phyloP scores from a whole-genome alignment of 73 alveolate species.

The Paramecium biaurelia region DNA sequence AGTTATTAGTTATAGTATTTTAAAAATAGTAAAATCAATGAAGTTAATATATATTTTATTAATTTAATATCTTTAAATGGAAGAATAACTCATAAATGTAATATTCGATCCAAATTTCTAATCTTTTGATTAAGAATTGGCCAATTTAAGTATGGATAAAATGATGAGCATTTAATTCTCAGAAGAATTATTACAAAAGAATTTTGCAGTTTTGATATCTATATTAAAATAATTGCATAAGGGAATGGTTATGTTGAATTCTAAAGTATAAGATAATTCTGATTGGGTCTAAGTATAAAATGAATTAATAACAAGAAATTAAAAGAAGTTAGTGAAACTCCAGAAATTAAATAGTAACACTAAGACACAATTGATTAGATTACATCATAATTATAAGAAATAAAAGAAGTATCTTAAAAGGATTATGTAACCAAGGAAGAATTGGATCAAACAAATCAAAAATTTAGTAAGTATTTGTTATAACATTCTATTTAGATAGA shows the following conservation, averaged over 20 bases:
- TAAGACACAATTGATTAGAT: neutral
- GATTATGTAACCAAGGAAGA: neutral
- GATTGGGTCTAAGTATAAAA: slow-evolving; percentile 26
- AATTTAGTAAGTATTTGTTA: neutral
- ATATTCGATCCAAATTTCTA: slow-evolving; percentile 27
- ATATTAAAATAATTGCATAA: slow-evolving; percentile 1
- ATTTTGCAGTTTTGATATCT: slow-evolving; percentile 12
- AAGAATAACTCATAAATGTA: slow-evolving; percentile 6
- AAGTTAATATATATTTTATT: neutral
- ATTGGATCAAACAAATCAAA: neutral
- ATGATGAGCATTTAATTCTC: slow-evolving; percentile 37
- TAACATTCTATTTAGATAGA: neutral
- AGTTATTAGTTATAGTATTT: neutral
- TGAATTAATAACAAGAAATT: neutral
- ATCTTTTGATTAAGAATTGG: slow-evolving; percentile 23
- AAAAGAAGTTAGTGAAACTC: slow-evolving; percentile 7
- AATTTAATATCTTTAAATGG: neutral
- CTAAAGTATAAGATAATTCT: neutral
- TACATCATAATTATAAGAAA: neutral
- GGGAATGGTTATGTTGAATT: slow-evolving; percentile 4
- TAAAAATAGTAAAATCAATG: neutral
- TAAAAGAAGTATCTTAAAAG: neutral
- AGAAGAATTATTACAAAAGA: slow-evolving; percentile 27
- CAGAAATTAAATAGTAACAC: neutral
- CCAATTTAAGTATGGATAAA: neutral